phyloP scores from a whole-genome alignment of 2,329 filamentous ascomycete genomes.

The Fusarium brevicatenulatum region DNA sequence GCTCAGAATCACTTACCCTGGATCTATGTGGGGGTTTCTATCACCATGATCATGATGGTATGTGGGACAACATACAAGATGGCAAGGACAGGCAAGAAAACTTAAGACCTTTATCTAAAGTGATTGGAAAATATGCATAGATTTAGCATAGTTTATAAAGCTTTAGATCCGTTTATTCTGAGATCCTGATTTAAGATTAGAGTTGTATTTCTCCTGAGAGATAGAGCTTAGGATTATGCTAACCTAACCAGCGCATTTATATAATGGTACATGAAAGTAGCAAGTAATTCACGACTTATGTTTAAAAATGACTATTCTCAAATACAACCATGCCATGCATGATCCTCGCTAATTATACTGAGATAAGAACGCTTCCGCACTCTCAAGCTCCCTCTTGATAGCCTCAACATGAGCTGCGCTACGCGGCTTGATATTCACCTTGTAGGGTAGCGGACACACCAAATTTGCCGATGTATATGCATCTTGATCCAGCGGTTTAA shows the following conservation, averaged over 20 bases:
- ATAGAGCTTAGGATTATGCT: too few species aligned
- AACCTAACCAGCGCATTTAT: too few species aligned
- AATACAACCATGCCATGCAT: accelerated
- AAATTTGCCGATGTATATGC: neutral
- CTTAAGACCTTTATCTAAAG: neutral
- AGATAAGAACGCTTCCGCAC: neutral
- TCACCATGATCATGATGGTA: neutral
- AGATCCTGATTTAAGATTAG: too few species aligned
- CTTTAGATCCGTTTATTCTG: too few species aligned
- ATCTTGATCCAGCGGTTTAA: neutral
- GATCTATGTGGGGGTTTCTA: neutral
- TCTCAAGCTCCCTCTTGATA: neutral
- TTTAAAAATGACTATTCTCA: accelerated
- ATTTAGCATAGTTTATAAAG: too few species aligned
- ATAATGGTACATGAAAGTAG: accelerated
- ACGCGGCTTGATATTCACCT: neutral
- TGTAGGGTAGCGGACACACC: neutral
- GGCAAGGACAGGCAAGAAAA: too few species aligned
- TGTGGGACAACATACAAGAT: neutral
- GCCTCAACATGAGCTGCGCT: neutral
- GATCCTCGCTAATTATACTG: neutral
- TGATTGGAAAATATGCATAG: too few species aligned
- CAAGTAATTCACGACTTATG: neutral
- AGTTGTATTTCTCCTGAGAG: too few species aligned
- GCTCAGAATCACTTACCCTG: accelerated